Evolutionary conservation across 2,329 filamentous ascomycete genomes (phyloP).

Genomic region (Trichoderma simmonsii): DNA sequence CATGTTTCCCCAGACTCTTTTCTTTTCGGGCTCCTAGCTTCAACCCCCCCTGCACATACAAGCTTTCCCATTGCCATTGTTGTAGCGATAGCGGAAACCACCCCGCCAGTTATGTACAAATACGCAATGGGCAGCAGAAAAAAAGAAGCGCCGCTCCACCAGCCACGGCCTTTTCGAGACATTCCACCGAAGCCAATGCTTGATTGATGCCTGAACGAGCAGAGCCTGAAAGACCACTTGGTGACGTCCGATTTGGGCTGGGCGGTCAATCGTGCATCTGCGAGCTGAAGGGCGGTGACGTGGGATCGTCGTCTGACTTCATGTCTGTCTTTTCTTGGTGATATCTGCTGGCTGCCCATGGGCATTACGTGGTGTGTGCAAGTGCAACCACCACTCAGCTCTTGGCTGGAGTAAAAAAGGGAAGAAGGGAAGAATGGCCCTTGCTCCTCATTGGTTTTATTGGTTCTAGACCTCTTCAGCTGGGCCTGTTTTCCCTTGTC

Average conservation of each 20-base stretch:
- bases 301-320: conserved; percentile 8
- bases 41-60: not conserved
- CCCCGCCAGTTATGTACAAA: not conserved
- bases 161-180: not conserved
- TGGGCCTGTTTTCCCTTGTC: not conserved
- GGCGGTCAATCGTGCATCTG: not conserved
- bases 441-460: not conserved
- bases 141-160: not conserved
- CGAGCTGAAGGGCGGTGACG: conserved; percentile 1
- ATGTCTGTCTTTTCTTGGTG: not conserved
- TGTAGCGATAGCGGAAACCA: not conserved
- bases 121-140: not conserved
- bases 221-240: not conserved
- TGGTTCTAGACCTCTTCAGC: not conserved
- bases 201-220: conserved; percentile 7
- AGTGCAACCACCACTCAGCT: not conserved
- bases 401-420: not conserved
- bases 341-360: not conserved
- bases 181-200: conserved; percentile 7
- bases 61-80: not conserved
- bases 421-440: not conserved
- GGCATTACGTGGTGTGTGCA: not conserved
- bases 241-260: conserved; percentile 2
- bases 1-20: not conserved
- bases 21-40: not conserved